Evolutionary conservation across 306 rosid species (phyloP), one percentile per base, ranked within the genome.

Genomic region (Carpinus viminea): DNA sequence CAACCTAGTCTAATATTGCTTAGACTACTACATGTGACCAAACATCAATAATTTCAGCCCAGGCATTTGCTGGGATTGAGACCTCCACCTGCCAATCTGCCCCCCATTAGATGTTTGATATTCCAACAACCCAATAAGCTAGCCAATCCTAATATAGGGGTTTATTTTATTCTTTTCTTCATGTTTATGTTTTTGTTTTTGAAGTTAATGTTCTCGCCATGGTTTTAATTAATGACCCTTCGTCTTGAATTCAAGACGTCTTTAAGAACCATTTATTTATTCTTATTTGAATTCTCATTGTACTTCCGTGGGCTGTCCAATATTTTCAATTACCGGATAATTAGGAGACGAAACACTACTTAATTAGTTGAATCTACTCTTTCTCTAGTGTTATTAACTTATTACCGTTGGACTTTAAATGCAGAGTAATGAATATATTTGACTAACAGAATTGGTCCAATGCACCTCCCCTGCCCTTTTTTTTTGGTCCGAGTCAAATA

Each of bases 11-110:
- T 68, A 43, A 51, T 64, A 36, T 41, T n/a, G 70, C 46, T 48
- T 55, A 24, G 78, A 83, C 36, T 59, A 75, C 73, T 76, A 48
- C 76, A n/a, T 60, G 70, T 68, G 52, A 76, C 84, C 87, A 72
- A 57, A 76, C 82, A 65, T 74, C 74, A 34, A 74, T 78, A 74
- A 83, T 68, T 59, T 74, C 12, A 18, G 18, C 28, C 10, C 24
- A 12, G 36, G 38, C 52, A 2, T 59, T 68, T 43, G 60, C 72
- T 41, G 15, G 51, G 72, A 68, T n/a, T n/a, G 51, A 17, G 72
- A 18, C 72, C 15, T 6, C 51, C 51, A 68, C 51, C 52, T 41
- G 10, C 21, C 70, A 2, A 5, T 2, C 46, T 36, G 50, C 71
- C 50, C 71, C 71, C 28, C 51, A 38, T 18, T 41, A 11, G 48